Conservation (phyloP, 164 flowering plant genomes). For the Stephania japonica region DNA sequence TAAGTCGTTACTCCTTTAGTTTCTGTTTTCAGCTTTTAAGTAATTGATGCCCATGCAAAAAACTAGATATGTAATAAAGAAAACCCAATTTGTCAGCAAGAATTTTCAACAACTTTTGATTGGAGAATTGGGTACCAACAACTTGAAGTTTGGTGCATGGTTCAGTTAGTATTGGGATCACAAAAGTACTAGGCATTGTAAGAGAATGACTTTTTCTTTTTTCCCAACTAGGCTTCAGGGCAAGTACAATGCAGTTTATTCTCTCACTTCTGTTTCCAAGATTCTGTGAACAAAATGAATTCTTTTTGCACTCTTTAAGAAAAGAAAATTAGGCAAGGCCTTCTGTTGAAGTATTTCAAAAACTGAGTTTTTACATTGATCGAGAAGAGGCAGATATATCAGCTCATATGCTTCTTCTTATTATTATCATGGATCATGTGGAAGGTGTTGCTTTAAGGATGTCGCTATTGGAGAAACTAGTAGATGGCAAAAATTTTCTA, state of each 20-base stretch:
- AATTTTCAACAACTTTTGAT: not conserved
- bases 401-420: not conserved
- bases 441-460: not conserved
- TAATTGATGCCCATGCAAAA: too few relatives aligned
- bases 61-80: too few relatives aligned
- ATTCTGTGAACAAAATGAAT: too few relatives aligned
- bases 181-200: not conserved
- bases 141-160: not conserved
- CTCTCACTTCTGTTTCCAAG: too few relatives aligned
- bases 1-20: constrained; percentile 13
- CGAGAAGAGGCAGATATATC: too few relatives aligned
- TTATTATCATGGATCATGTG: not conserved
- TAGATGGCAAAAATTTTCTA: not conserved
- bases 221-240: too few relatives aligned
- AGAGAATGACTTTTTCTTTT: too few relatives aligned
- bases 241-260: too few relatives aligned
- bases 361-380: too few relatives aligned
- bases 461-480: not conserved
- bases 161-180: not conserved
- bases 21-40: not conserved
- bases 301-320: not conserved
- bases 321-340: not conserved
- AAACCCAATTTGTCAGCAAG: not conserved
- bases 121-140: not conserved
- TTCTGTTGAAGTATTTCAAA: not conserved